phyloP scores from a whole-genome alignment of 805 yeast genomes.

The Huiozyma naganishii region DNA sequence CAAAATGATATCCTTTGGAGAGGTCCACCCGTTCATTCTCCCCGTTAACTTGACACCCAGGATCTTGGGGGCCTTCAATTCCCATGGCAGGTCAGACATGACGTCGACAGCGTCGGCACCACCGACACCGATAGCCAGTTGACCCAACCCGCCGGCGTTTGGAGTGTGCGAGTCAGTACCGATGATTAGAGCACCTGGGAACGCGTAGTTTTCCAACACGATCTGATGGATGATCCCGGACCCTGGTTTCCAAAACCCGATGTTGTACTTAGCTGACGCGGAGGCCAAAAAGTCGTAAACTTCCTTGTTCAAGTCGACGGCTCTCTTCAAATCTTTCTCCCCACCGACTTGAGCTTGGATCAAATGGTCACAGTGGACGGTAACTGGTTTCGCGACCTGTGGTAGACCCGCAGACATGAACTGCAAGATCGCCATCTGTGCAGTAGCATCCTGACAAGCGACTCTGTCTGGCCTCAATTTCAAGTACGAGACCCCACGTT shows the following conservation, averaged over 20 bases:
- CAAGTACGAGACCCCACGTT: slow-evolving; percentile 82
- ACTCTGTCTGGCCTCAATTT: slow-evolving; percentile 96
- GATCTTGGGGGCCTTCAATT: slow-evolving; percentile 92
- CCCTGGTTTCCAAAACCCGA: slow-evolving; percentile 98
- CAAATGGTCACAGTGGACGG: slow-evolving; percentile 96
- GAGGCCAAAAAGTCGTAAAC: slow-evolving; percentile 84
- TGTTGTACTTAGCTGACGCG: slow-evolving; percentile 89
- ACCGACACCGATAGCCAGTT: slow-evolving; percentile 97
- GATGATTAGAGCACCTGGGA: slow-evolving; percentile 92
- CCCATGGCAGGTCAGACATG: slow-evolving; percentile 92
- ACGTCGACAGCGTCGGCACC: slow-evolving; percentile 99
- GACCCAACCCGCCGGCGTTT: slow-evolving; percentile 97
- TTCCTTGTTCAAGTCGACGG: slow-evolving; percentile 83
- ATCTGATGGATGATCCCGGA: slow-evolving; percentile 97
- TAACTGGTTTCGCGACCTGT: slow-evolving; percentile 85
- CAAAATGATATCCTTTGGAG: slow-evolving; percentile 93
- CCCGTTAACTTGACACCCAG: slow-evolving; percentile 94
- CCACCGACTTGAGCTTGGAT: slow-evolving; percentile 95
- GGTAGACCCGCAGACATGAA: slow-evolving; percentile 93
- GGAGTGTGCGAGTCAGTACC: slow-evolving; percentile 99
- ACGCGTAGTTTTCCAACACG: slow-evolving; percentile 89
- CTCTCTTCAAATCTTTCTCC: slow-evolving; percentile 70
- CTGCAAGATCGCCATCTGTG: slow-evolving; percentile 95
- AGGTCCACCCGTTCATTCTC: slow-evolving; percentile 85
- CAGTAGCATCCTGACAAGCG: slow-evolving; percentile 98